Base-by-base conservation (phyloP, 2,329 filamentous ascomycete species). In the Alternaria metachromatica region DNA sequence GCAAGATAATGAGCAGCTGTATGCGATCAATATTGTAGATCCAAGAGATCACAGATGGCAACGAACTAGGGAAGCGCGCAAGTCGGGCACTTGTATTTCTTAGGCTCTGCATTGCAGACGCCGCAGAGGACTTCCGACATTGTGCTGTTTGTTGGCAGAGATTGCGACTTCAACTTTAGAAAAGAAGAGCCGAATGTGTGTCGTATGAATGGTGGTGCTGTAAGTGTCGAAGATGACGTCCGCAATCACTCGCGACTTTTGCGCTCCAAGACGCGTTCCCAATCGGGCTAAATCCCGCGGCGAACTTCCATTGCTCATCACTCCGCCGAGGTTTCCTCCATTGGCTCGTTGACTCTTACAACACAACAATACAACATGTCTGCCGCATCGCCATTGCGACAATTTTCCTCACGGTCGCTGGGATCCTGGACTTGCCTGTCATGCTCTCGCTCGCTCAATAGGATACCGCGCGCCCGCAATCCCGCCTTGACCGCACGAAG, bases 41-140 rank as follows among this genome's bases (percentile, higher is more conserved):
- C 3, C 26, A 20, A 21, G 11, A 26, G 7, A 25, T 8, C 26
- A 41, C 25, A 21, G 44, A 33, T 26, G 68, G 26, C 28, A 30
- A 21, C 78, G 21, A 72, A 84, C 83, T 84, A 85, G 73, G 80
- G 81, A 30, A 83, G 65, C 62, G 79, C 73, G 69, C 83, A 85
- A 20, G 79, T 78, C n/a, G 82, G 82, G 68, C 83, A 85, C 75
- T 83, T 84, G 79, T 85, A 85, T 71, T 84, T 85, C 51, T 81
- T 82, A n/a, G 80, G 78, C 50, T 76, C 71, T 21, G 73, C 72
- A 44, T 79, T 71, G 73, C 83, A 85, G n/a, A 85, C 76, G 46
- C 79, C 80, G 63, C 83, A 85, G 12, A 75, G 64, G 8, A 44
- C 5, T 8, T 75, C 72, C 15, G 73, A 61, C 81, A 83, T 80